Base-by-base conservation (phyloP, 305 asterid genomes). In the Fraxinus paxiana region DNA sequence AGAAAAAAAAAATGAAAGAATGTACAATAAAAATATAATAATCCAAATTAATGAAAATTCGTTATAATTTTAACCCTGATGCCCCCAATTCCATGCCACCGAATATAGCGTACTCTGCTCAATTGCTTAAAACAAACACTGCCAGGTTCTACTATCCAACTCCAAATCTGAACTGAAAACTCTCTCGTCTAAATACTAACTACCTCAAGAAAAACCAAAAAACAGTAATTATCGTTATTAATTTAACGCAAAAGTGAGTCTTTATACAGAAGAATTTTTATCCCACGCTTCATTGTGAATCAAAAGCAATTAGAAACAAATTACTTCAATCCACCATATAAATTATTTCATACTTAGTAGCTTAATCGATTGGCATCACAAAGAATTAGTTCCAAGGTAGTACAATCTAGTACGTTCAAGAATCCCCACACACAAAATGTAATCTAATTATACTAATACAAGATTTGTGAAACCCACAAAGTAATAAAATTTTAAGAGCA, bases 21-120 rank as follows among this genome's bases (percentile, higher is more conserved):
- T 37, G 46, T 6, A 37, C 12, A 8, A 8, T 37, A 37, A 37
- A 8, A 37, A 37, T 37, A 0, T 28, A 28, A 28, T 31, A 81
- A 37, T 61, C 73, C 81, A 65, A 73, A 69, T 72, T 54, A 69
- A 31, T 28, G 1, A 61, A 75, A 78, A 3, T 54, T 10, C 38
- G 54, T 22, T n/a, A 30, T 72, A 73, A 81, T 46, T 8, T 26
- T 61, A 18, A 70, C 71, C 75, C 59, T 31, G 12, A 77, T 35
- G 80, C 77, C 87, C 87, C 37, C 69, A 22, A 69, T 38, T 38
- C 20, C 38, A 34, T 34, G 38, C 18, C 78, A 22, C 22, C 20
- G 5, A 8, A 10, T 24, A 34, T 34, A 2, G 24, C 24, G 20
- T 41, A 38, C 5, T 22, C 37, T 20, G 37, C 18, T n/a, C 69